Evolutionary conservation across 2,329 filamentous ascomycete genomes (phyloP).

Genomic region (Elsinoe batatas): DNA sequence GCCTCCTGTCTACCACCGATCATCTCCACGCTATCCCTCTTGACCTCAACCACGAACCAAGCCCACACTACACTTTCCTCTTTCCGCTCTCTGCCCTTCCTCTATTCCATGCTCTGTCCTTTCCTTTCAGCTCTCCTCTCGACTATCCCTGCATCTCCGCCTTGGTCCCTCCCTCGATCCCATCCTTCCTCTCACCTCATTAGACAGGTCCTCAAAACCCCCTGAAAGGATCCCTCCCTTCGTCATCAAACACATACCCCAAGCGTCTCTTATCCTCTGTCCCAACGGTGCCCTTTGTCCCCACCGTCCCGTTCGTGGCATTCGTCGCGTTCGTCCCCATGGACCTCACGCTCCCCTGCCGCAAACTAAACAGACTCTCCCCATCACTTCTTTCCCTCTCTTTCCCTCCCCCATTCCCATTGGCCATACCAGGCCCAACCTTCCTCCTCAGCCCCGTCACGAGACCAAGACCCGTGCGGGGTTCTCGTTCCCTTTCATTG

Average conservation of each 20-base stretch:
- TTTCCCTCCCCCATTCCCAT: conserved; percentile 16
- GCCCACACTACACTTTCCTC: neutral
- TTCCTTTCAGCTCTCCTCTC: neutral
- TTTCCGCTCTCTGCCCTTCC: neutral
- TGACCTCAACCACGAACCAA: neutral
- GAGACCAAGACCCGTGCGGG: neutral
- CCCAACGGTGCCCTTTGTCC: conserved; percentile 20
- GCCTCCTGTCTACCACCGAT: neutral
- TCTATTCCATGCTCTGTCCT: neutral
- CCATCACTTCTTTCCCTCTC: conserved; percentile 22
- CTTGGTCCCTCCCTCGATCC: too few relatives aligned
- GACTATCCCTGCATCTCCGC: neutral
- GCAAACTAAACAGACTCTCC: conserved; percentile 12
- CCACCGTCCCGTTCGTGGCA: neutral
- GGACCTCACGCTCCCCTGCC: conserved; percentile 12
- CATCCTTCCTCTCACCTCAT: too few relatives aligned
- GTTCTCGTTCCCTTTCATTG: neutral
- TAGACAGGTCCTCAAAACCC: conserved; percentile 21
- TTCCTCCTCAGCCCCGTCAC: conserved; percentile 16
- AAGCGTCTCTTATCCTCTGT: conserved; percentile 24
- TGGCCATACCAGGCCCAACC: conserved; percentile 14
- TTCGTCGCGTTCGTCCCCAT: neutral
- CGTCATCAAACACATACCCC: conserved; percentile 28
- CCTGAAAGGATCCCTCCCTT: conserved; percentile 28
- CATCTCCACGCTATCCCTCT: neutral